Percentiles rank a stretch among this genome's conserved stretches.
phyloP scores from a whole-genome alignment of 805 yeast species.

The Kodamaea laetipori region DNA sequence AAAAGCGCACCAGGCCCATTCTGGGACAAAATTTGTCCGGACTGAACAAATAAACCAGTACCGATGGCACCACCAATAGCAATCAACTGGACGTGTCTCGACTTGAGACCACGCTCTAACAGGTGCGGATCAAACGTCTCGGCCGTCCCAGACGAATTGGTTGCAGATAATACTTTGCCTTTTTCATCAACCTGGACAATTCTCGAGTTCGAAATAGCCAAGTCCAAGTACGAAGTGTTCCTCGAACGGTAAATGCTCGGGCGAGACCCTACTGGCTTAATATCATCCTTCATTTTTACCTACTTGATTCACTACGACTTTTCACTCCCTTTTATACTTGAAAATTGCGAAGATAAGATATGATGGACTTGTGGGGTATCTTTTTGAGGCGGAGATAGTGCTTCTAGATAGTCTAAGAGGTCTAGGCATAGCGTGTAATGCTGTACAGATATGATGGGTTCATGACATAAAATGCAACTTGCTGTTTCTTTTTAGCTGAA shows the following conservation, averaged over 20 bases:
- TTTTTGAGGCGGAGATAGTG: too few relatives aligned
- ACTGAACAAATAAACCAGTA: conserved; percentile 27
- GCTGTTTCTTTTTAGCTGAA: too few relatives aligned
- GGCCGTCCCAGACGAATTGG: conserved; percentile 16
- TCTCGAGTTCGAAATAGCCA: conserved; percentile 31
- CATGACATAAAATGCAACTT: too few relatives aligned
- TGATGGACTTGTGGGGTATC: too few relatives aligned
- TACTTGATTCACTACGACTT: not conserved
- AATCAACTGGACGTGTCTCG: conserved; percentile 20
- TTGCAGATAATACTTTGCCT: conserved; percentile 22
- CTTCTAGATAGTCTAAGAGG: too few relatives aligned
- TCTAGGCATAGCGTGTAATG: too few relatives aligned
- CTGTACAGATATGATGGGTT: too few relatives aligned
- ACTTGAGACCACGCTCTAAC: conserved; percentile 17
- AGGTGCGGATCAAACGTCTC: conserved; percentile 22
- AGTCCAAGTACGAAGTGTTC: conserved; percentile 25
- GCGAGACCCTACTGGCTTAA: conserved; percentile 22
- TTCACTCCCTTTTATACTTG: not conserved
- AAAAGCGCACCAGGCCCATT: conserved; percentile 24
- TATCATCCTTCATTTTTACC: not conserved
- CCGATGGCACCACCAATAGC: conserved; percentile 26
- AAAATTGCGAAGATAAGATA: too few relatives aligned
- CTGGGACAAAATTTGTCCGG: conserved; percentile 22
- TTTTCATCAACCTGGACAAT: conserved; percentile 28
- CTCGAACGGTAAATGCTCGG: conserved; percentile 28